Base-by-base conservation (phyloP, 116 monocot species). In the Posidonia oceanica region DNA sequence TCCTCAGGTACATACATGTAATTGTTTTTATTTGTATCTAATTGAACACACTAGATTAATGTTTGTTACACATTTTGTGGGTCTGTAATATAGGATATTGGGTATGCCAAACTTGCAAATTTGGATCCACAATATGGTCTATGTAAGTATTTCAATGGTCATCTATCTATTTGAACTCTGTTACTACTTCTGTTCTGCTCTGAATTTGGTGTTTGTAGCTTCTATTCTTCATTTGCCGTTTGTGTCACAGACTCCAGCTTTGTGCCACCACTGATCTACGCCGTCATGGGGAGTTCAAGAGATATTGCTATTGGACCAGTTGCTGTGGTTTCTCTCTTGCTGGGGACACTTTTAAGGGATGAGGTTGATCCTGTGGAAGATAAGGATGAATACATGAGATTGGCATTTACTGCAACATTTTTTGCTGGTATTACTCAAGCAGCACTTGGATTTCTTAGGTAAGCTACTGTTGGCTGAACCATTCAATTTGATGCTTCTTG, bases 221-320 rank as follows among this genome's bases (percentile, higher is more conserved):
- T 29, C 29, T 29, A 53, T 14, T 52, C 7, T 36, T 29, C 56
- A 57, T 39, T 61, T 42, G 21, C 16, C 59, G 41, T n/a, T 3
- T 17, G 14, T 39, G 0, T 14, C 59, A 4, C 59, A 97, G 97
- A 97, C 39, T 70, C 89, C 12, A 97, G 97, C 74, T 91, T 91
- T 59, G 92, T 97, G 13, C 92, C 97, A 0, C 97, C 97, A 8
- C 69, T 97, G 15, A 79, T 97, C 67, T 97, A 97, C 63, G 87
- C 92, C 2, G 51, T 72, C 61, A 97, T 97, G 97, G 97, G 97
- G 13, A 97, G 92, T 69, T 92, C 97, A 42, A 87, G 87, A 69
- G 89, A 97, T 57, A 87, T 97, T 38, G 97, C 97, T 2, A 97
- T 97, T 57, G 97, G 97, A 36, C 97, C 97, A 7, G 92, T 97